Evolutionary conservation across 2,329 filamentous ascomycete genomes (phyloP).

Genomic region (Colletotrichum cereale): DNA sequence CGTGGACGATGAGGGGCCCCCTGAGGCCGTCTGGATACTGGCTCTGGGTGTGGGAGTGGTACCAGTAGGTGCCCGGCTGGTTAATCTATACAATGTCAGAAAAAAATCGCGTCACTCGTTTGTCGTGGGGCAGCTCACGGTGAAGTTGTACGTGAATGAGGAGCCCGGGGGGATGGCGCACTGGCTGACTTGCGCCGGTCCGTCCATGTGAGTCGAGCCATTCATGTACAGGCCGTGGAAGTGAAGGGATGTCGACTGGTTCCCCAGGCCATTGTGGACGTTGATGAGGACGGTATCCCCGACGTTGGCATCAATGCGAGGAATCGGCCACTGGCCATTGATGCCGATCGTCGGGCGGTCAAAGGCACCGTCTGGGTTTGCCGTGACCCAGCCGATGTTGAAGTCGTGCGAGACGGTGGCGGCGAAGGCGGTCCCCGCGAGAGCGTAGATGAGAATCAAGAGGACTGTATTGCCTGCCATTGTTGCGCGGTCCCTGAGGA

Average conservation of each 20-base stretch:
- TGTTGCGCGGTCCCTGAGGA: background rate
- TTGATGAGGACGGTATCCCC: slow-evolving; percentile 73
- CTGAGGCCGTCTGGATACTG: slow-evolving; percentile 80
- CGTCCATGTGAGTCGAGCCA: slow-evolving; percentile 78
- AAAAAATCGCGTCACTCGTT: background rate
- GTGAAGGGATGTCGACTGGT: slow-evolving; percentile 73
- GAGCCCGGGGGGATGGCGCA: slow-evolving; percentile 73
- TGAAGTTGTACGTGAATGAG: slow-evolving; percentile 79
- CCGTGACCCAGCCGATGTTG: slow-evolving; percentile 77
- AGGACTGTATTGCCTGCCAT: slow-evolving; percentile 6
- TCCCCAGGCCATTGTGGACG: slow-evolving; percentile 69
- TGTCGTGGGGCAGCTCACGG: slow-evolving; percentile 54
- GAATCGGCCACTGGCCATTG: slow-evolving; percentile 82
- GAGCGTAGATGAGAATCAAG: slow-evolving; percentile 32
- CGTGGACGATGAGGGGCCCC: slow-evolving; percentile 73
- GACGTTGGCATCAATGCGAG: slow-evolving; percentile 71
- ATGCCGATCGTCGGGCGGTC: slow-evolving; percentile 79
- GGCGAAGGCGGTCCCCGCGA: slow-evolving; percentile 44
- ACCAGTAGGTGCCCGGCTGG: slow-evolving; percentile 84
- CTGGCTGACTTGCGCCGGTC: slow-evolving; percentile 74
- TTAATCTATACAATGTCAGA: slow-evolving; percentile 55
- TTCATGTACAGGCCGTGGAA: slow-evolving; percentile 81
- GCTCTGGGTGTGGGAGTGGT: slow-evolving; percentile 76
- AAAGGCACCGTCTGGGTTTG: slow-evolving; percentile 77
- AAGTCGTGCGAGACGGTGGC: slow-evolving; percentile 71